phyloP scores from a whole-genome alignment of 2,329 filamentous ascomycete species.

The Aureobasidium uvarum region DNA sequence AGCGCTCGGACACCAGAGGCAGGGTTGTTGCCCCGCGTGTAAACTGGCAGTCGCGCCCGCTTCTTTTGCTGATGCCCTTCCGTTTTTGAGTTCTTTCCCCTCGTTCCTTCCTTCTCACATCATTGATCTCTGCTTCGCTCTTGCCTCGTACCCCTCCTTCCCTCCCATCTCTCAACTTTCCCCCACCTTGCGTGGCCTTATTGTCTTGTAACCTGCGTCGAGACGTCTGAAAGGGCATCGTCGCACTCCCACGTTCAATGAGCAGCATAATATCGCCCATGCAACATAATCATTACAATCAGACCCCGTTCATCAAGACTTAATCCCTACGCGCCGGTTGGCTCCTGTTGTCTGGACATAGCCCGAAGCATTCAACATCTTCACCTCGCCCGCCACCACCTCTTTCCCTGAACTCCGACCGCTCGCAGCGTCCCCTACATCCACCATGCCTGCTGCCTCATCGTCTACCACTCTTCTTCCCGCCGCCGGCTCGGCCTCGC shows the following conservation, averaged over 20 bases:
- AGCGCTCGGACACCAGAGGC: slow-evolving; percentile 16
- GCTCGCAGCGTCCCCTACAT: background rate
- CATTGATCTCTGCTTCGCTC: slow-evolving; percentile 27
- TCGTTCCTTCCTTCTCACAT: slow-evolving; percentile 35
- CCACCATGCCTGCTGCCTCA: slow-evolving; percentile 64
- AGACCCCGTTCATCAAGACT: slow-evolving; percentile 37
- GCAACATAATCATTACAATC: slow-evolving; percentile 33
- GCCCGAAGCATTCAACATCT: slow-evolving; percentile 30
- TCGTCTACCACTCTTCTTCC: slow-evolving; percentile 62
- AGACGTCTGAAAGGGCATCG: slow-evolving; percentile 25
- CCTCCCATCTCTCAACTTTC: slow-evolving; percentile 26
- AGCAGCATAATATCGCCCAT: slow-evolving; percentile 31
- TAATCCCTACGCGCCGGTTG: slow-evolving; percentile 42
- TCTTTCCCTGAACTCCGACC: background rate
- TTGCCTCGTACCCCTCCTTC: slow-evolving; percentile 16
- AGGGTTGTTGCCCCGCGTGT: slow-evolving; percentile 19
- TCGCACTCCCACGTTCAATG: slow-evolving; percentile 29
- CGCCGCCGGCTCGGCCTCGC: slow-evolving; percentile 62
- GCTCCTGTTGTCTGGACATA: slow-evolving; percentile 30
- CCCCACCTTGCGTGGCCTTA: background rate
- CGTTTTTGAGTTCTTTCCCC: slow-evolving; percentile 26
- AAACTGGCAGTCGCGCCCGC: slow-evolving; percentile 5
- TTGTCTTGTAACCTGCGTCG: slow-evolving; percentile 17
- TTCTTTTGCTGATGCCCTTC: slow-evolving; percentile 8
- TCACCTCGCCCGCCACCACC: slow-evolving; percentile 27